Conservation (phyloP, 2,329 filamentous ascomycete species). For the Rhynchosporium agropyri region DNA sequence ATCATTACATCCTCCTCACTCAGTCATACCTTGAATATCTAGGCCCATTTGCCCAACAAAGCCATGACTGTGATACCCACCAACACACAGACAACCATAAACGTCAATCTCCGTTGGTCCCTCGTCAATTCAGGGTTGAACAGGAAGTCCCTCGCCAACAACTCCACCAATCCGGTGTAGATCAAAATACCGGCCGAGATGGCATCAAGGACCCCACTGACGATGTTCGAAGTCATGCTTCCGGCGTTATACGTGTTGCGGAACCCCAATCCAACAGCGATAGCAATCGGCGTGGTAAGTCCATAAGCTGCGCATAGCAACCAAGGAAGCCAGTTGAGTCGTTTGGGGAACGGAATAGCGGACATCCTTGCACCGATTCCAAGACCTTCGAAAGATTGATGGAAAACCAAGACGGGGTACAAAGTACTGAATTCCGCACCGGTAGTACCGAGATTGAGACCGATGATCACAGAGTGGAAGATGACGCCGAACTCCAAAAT, state of each 20-base stretch:
- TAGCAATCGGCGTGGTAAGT: constrained; percentile 55
- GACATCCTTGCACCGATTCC: constrained; percentile 64
- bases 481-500: constrained; percentile 53
- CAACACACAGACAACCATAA: constrained; percentile 48
- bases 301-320: constrained; percentile 52
- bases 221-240: constrained; percentile 47
- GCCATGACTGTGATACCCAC: constrained; percentile 52
- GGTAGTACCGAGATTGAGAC: constrained; percentile 62
- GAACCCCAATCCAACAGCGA: constrained; percentile 53
- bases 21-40: background rate
- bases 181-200: constrained; percentile 53
- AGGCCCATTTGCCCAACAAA: constrained; percentile 54
- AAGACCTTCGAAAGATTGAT: constrained; percentile 65
- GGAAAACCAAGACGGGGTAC: constrained; percentile 63
- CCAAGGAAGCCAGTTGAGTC: constrained; percentile 52
- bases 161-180: constrained; percentile 53
- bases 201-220: constrained; percentile 51
- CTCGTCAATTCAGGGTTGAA: constrained; percentile 51
- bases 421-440: constrained; percentile 59
- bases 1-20: background rate
- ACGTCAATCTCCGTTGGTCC: constrained; percentile 44
- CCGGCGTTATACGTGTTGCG: constrained; percentile 47
- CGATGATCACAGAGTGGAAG: constrained; percentile 66
- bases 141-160: constrained; percentile 53
- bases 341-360: constrained; percentile 53